Conservation (phyloP, 345 rosid species). For the Ricinus communis region DNA sequence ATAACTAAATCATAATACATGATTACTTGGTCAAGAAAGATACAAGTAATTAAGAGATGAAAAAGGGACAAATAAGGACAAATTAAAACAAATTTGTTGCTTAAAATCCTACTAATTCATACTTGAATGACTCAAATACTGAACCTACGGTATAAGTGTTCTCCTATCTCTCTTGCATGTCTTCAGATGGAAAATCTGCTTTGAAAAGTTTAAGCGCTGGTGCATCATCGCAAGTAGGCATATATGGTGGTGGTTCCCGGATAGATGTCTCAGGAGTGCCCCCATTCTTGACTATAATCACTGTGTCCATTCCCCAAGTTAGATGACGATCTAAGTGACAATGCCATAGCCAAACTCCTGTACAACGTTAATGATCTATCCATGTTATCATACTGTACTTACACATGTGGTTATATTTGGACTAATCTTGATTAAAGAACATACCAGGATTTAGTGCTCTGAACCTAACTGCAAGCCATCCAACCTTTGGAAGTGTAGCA, state of each 20-base stretch:
- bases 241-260: conserved; percentile 18
- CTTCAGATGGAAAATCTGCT: not conserved
- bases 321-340: conserved; percentile 31
- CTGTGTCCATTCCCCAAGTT: conserved; percentile 34
- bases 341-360: conserved; percentile 18
- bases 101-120: too few species aligned
- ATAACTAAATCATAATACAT: too few species aligned
- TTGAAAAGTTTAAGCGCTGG: not conserved
- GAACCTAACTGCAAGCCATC: conserved; percentile 24
- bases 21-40: too few species aligned
- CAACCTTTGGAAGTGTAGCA: conserved; percentile 1
- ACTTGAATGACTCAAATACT: too few species aligned
- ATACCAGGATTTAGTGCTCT: conserved; percentile 20
- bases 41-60: too few species aligned
- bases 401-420: not conserved
- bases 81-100: too few species aligned
- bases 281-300: conserved; percentile 31
- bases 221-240: conserved; percentile 29
- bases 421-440: not conserved
- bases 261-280: conserved; percentile 27
- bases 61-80: too few species aligned
- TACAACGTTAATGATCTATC: not conserved
- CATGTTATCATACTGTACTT: not conserved
- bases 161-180: not conserved
- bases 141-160: too few species aligned